A percentile compares a stretch with the other conserved stretches of the same genome.
phyloP scores from a whole-genome alignment of 2,329 filamentous ascomycete genomes.

The Fusarium falciforme region DNA sequence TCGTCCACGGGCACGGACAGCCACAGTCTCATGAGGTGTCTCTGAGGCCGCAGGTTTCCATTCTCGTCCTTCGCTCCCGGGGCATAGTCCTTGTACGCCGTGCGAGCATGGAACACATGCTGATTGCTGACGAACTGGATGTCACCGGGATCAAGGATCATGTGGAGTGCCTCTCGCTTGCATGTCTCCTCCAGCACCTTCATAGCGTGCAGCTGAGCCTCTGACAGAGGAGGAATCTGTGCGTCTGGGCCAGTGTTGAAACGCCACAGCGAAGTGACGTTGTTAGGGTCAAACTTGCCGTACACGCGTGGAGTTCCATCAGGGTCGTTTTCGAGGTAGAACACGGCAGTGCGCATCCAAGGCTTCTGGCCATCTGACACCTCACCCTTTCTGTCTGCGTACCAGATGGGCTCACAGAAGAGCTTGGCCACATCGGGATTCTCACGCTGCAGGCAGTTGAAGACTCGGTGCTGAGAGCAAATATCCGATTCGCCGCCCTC shows the following conservation, averaged over 20 bases:
- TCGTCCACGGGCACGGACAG: conserved; percentile 81
- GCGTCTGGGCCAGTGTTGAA: conserved; percentile 20
- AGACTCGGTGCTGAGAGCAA: conserved; percentile 81
- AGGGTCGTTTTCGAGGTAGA: conserved; percentile 74
- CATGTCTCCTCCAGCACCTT: conserved; percentile 75
- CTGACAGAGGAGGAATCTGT: conserved; percentile 32
- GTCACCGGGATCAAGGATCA: conserved; percentile 86
- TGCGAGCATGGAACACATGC: conserved; percentile 83
- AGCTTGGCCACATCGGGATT: conserved; percentile 83
- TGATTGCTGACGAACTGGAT: conserved; percentile 86
- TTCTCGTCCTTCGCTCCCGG: conserved; percentile 59
- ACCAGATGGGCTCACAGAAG: conserved; percentile 84
- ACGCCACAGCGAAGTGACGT: conserved; percentile 57
- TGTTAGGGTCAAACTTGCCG: conserved; percentile 90
- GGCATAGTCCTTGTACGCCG: conserved; percentile 74
- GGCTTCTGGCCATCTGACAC: conserved; percentile 78
- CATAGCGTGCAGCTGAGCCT: conserved; percentile 71
- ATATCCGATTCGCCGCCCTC: conserved; percentile 88
- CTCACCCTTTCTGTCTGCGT: conserved; percentile 93
- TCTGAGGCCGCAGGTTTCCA: conserved; percentile 59
- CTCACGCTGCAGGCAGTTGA: conserved; percentile 80
- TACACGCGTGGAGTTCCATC: conserved; percentile 56
- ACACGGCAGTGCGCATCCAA: conserved; percentile 77
- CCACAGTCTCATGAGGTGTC: conserved; percentile 88
- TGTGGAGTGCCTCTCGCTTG: conserved; percentile 77